These are phyloP conservation scores for Trichomonascaceae sp. DNA, from an alignment of 1,139 yeast species.

Conservation along the genomic window DNA sequence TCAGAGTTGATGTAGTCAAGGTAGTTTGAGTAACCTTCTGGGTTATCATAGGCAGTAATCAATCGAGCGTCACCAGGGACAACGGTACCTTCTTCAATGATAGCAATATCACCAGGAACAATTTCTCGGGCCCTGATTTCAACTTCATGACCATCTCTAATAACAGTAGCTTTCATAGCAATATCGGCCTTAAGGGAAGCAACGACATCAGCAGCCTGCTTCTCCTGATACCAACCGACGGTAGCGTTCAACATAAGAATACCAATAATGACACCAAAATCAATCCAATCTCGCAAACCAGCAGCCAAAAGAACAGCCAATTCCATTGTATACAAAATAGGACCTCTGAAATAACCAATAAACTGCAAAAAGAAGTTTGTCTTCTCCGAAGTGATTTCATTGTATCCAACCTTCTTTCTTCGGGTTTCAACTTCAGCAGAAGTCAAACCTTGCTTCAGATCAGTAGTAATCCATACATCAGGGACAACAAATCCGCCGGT, in stretches of 20 bases:
- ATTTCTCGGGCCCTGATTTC: conserved; percentile 76
- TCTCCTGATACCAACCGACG: conserved; percentile 66
- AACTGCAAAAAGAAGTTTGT: conserved; percentile 55
- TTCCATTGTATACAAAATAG: conserved; percentile 65
- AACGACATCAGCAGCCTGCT: conserved; percentile 92
- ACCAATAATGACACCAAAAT: conserved; percentile 64
- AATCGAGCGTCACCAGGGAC: conserved; percentile 94
- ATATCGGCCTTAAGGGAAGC: conserved; percentile 90
- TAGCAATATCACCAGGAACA: conserved; percentile 90
- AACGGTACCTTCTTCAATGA: conserved; percentile 91
- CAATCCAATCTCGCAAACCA: conserved; percentile 67
- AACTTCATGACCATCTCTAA: conserved; percentile 73
- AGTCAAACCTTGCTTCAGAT: conserved; percentile 49
- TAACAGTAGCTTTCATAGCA: conserved; percentile 80
- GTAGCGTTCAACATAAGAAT: conserved; percentile 48
- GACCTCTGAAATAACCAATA: conserved; percentile 58
- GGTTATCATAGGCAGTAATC: conserved; percentile 44
- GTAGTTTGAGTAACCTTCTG: conserved; percentile 35
- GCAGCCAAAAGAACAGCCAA: conserved; percentile 62
- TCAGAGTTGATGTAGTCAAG: conserved; percentile 35
- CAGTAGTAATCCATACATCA: conserved; percentile 39
- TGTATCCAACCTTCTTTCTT: conserved; percentile 58
- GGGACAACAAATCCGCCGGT: conserved; percentile 27
- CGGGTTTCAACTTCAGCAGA: conserved; percentile 49
- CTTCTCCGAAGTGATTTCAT: conserved; percentile 58